Evolutionary conservation across 2,329 filamentous ascomycete species (phyloP), one percentile per base, ranked within the genome.

Genomic region (Scedosporium boydii): DNA sequence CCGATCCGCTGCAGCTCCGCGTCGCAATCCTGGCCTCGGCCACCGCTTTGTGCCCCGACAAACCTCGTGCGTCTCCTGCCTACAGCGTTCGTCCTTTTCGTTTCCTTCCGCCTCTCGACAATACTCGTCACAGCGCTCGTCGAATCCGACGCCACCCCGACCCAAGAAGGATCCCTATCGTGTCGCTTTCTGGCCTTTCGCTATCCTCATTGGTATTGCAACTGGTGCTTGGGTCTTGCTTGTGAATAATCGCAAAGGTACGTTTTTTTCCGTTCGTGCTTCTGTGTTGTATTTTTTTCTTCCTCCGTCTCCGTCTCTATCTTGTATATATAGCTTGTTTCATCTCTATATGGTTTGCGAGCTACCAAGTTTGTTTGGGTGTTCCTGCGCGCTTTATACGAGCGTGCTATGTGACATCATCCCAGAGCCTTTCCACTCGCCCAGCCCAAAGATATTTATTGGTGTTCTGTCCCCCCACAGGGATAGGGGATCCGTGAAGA

Each of bases 111-210:
- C 57, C 16, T 21, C 57, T 42, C 57, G 57, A 14, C 57, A 59
- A 53, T 58, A 62, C 53, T 62, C 60, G 34, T 62, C 60, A 9
- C 51, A 58, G 27, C 27, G 23, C 51, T 29, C 51, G 23, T 55
- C 21, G n/a, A 18, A 42, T n/a, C n/a, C n/a, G 6, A 34, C 29
- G 58, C 58, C 29, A 26, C 34, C 58, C 3, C 16, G 27, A 34
- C 21, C 38, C 53, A 62, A 62, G 34, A 62, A 62, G 53, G 44
- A 58, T 26, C 56, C 61, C 18, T 53, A 62, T 42, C 55, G 61
- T 41, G 41, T 62, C 41, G 51, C 51, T 16, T 84, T 85, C 70
- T 84, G 81, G 81, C 82, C 82, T 2, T 84, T 85, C 66, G n/a
- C 81, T 56, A 71, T 74, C 60, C 73, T 85, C 66, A 78, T 83